These are phyloP conservation scores for Tolypocladium nubicola DNA, from an alignment of 2,329 filamentous ascomycete species.

Conservation along the genomic window DNA sequence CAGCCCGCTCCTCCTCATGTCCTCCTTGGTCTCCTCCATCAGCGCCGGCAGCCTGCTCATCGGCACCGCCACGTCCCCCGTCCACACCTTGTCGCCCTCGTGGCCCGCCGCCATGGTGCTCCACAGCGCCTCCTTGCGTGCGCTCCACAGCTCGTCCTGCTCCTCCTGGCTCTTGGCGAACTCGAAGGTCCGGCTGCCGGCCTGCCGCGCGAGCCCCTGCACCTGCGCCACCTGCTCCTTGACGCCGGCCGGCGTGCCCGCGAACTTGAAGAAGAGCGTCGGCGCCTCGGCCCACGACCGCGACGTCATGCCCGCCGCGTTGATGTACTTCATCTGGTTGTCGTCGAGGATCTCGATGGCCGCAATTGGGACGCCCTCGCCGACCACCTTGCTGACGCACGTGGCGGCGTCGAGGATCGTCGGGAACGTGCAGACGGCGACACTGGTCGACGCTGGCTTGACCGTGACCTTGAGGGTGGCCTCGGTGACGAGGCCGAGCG, in stretches of 20 bases:
- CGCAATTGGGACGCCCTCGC: slow-evolving; percentile 71
- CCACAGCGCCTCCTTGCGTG: slow-evolving; percentile 77
- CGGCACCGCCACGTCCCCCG: slow-evolving; percentile 76
- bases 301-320: slow-evolving; percentile 53
- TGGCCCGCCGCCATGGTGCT: slow-evolving; percentile 59
- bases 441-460: slow-evolving; percentile 66
- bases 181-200: slow-evolving; percentile 61
- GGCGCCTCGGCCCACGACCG: slow-evolving; percentile 61
- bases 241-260: slow-evolving; percentile 57
- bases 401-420: slow-evolving; percentile 60
- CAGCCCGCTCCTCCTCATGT: slow-evolving; percentile 30
- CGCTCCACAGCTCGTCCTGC: slow-evolving; percentile 70
- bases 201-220: slow-evolving; percentile 46
- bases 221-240: slow-evolving; percentile 70
- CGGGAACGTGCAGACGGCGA: slow-evolving; percentile 58
- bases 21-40: slow-evolving; percentile 59
- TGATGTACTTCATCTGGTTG: slow-evolving; percentile 69
- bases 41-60: slow-evolving; percentile 63
- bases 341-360: slow-evolving; percentile 92
- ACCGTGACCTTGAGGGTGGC: slow-evolving; percentile 80
- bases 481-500: slow-evolving; percentile 83
- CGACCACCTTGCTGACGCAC: slow-evolving; percentile 73
- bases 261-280: slow-evolving; percentile 79
- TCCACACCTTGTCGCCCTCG: slow-evolving; percentile 68
- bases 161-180: slow-evolving; percentile 64